Evolutionary conservation across 1,139 yeast species (phyloP).

Genomic region (Sugiyamaella sp.): DNA sequence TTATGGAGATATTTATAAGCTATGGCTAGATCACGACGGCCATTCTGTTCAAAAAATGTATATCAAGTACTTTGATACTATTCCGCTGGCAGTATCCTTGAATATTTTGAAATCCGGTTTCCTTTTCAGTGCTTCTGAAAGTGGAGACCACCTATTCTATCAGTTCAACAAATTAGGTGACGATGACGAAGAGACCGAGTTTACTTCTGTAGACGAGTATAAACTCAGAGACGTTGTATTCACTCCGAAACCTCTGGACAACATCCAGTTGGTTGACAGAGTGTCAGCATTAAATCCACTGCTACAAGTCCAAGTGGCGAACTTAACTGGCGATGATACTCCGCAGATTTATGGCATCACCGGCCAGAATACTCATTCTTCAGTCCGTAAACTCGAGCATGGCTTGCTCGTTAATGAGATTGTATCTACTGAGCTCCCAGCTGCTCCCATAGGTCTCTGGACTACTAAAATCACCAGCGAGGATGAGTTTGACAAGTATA

Average conservation of each 20-base stretch:
- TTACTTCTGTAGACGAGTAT: conserved; percentile 20
- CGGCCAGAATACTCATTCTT: conserved; percentile 48
- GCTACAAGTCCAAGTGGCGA: conserved; percentile 51
- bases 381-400: conserved; percentile 56
- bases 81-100: conserved; percentile 59
- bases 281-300: conserved; percentile 62
- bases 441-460: conserved; percentile 61
- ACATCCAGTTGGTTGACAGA: conserved; percentile 61
- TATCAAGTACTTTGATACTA: conserved; percentile 75
- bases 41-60: conserved; percentile 43
- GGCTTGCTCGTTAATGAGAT: conserved; percentile 64
- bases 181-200: conserved; percentile 43
- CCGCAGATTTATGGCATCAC: conserved; percentile 47
- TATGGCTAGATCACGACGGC: conserved; percentile 49
- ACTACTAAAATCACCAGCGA: conserved; percentile 54
- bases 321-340: conserved; percentile 39
- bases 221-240: conserved; percentile 30
- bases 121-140: conserved; percentile 65
- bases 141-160: conserved; percentile 64
- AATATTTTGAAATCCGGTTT: conserved; percentile 75
- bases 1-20: conserved; percentile 76
- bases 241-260: conserved; percentile 47
- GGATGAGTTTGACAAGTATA: conserved; percentile 61
- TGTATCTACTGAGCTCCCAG: conserved; percentile 74
- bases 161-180: conserved; percentile 81